Percentiles rank a stretch among this genome's conserved stretches.
Conservation (phyloP, 2,329 filamentous ascomycete genomes). For the Exophiala phaeomuriformis region DNA sequence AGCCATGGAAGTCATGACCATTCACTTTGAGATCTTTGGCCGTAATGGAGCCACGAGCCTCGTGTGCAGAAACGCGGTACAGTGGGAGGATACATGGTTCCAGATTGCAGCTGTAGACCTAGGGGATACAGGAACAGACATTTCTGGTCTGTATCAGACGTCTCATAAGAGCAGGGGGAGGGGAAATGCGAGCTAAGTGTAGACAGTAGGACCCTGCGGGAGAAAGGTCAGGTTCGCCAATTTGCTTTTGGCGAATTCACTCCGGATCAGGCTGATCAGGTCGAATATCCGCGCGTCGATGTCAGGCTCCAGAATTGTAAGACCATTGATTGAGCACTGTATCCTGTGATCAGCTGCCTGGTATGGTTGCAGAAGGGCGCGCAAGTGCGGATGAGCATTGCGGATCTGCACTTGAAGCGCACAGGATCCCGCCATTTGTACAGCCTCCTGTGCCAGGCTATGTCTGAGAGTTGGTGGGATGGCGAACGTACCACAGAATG, state of each 20-base stretch:
- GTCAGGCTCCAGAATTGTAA: slow-evolving; percentile 10
- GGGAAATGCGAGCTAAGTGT: slow-evolving; percentile 20
- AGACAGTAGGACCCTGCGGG: slow-evolving; percentile 18
- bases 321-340: slow-evolving; percentile 19
- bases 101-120: slow-evolving; percentile 8
- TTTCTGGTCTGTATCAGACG: slow-evolving; percentile 18
- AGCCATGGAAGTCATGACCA: slow-evolving; percentile 18
- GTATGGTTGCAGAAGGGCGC: neutral
- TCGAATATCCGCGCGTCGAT: slow-evolving; percentile 14
- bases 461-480: slow-evolving; percentile 12
- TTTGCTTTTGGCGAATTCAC: slow-evolving; percentile 8
- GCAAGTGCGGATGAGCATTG: slow-evolving; percentile 3
- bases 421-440: slow-evolving; percentile 11
- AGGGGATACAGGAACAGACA: slow-evolving; percentile 16
- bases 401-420: slow-evolving; percentile 12
- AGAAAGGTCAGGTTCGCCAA: slow-evolving; percentile 14
- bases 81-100: slow-evolving; percentile 10
- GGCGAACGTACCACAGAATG: slow-evolving; percentile 11
- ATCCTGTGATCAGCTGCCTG: too few species aligned
- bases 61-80: slow-evolving; percentile 8
- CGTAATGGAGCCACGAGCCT: slow-evolving; percentile 4
- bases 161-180: slow-evolving; percentile 12
- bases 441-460: slow-evolving; percentile 11
- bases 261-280: slow-evolving; percentile 12
- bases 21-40: slow-evolving; percentile 18